Evolutionary conservation across 495 filamentous ascomycete genomes (phyloP), one percentile per base, ranked within the genome.

Genomic region (Hypomontagnella monticulosa): DNA sequence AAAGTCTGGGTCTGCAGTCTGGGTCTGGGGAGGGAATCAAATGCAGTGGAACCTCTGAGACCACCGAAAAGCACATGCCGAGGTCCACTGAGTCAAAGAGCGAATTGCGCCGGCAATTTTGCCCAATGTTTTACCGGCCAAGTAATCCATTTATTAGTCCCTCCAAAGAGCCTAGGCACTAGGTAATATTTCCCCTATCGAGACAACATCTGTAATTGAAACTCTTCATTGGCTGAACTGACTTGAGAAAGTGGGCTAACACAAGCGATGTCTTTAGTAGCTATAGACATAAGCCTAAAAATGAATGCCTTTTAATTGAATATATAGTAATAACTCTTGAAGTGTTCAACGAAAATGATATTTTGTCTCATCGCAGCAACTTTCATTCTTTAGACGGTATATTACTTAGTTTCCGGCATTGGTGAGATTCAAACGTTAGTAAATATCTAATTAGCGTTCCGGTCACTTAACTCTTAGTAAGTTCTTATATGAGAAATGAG

Each of bases 1-100:
- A 67, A 59, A 59, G 27, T n/a, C 50, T 57, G 63, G 54, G n/a
- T n/a, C n/a, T n/a, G n/a, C n/a, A n/a, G n/a, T n/a, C n/a, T n/a
- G n/a, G n/a, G n/a, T n/a, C n/a, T n/a, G n/a, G 47, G 12, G 44
- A 54, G 19, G 58, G 51, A 19, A n/a, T 15, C 43, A 34, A 44
- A 40, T 33, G 37, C 20, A 44, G 52, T 58, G 56, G 53, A 59
- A 34, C 55, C 36, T 4, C 27, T 18, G 56, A 52, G 11, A 23
- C 23, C 23, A 27, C 3, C 23, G 23, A 27, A 27, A 38, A 64
- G 71, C 71, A 73, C 71, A 73, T 73, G 71, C 71, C 71, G 71
- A 73, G 71, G 71, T 73, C 57, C 59, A 63, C 52, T 51, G 34
- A 40, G 15, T 20, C 34, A 40, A 16, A 50, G 20, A 27, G 34